phyloP scores from a whole-genome alignment of 371 early-diverging fungal species.

The Mucor plumbeus region DNA sequence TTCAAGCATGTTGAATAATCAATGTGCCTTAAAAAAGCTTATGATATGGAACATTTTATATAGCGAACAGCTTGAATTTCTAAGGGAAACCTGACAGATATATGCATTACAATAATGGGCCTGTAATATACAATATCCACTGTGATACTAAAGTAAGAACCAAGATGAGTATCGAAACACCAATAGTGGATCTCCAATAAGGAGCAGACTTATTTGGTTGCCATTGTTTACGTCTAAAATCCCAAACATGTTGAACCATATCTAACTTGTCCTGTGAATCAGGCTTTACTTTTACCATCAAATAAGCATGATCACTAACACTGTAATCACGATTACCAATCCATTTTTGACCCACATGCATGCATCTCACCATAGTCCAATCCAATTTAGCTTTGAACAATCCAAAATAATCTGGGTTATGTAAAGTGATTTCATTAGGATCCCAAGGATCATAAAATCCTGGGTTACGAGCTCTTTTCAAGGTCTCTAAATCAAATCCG shows the following conservation, averaged over 20 bases:
- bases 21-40: neutral
- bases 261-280: conserved; percentile 24
- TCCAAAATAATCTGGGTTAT: conserved; percentile 66
- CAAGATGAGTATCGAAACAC: conserved; percentile 15
- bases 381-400: conserved; percentile 78
- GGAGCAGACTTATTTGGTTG: conserved; percentile 33
- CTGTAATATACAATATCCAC: conserved; percentile 11
- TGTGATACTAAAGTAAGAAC: conserved; percentile 15
- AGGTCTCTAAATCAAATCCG: conserved; percentile 55
- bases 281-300: conserved; percentile 65
- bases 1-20: too few species aligned
- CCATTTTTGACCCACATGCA: conserved; percentile 54
- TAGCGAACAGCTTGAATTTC: too few species aligned
- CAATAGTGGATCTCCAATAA: conserved; percentile 30
- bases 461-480: conserved; percentile 67
- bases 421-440: conserved; percentile 65
- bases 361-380: conserved; percentile 72
- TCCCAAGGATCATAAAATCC: conserved; percentile 82
- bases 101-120: neutral
- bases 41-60: too few species aligned
- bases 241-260: conserved; percentile 24
- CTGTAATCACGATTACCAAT: conserved; percentile 71
- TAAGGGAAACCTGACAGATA: too few species aligned
- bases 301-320: conserved; percentile 77
- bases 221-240: conserved; percentile 30